Percentiles rank a stretch among this genome's conserved stretches.
phyloP scores from a whole-genome alignment of 2,329 filamentous ascomycete genomes.

The Exserohilum turcica region DNA sequence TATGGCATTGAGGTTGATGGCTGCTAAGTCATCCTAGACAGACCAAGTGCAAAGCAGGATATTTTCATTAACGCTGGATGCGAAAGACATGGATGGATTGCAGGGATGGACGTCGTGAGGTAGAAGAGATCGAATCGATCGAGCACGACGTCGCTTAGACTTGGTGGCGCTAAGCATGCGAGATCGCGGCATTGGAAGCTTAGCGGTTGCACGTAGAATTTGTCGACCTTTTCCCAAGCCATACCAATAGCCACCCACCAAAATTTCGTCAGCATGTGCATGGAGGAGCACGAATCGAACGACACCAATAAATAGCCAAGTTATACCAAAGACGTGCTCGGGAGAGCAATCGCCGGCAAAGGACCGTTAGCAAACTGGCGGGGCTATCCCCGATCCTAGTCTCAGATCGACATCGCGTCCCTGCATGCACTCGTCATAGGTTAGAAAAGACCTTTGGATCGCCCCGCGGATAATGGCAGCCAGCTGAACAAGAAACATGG shows the following conservation, averaged over 20 bases:
- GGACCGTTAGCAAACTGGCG: conserved; percentile 11
- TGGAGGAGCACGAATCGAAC: background rate
- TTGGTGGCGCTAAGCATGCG: conserved; percentile 10
- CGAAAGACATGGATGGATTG: background rate
- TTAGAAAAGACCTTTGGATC: conserved; percentile 1
- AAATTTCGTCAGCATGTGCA: background rate
- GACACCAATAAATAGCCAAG: background rate
- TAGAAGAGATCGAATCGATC: conserved; percentile 14
- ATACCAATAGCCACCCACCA: background rate
- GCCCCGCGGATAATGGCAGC: conserved; percentile 5
- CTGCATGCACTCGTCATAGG: conserved; percentile 28
- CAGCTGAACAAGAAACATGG: conserved; percentile 22
- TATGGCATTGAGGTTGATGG: background rate
- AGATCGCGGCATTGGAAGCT: conserved; percentile 11
- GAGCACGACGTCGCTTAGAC: conserved; percentile 6
- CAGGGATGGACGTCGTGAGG: conserved; percentile 1
- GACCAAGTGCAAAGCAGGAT: background rate
- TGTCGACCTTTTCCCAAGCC: background rate
- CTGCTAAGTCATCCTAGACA: background rate
- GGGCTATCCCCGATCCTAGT: conserved; percentile 14
- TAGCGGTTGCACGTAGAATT: conserved; percentile 3
- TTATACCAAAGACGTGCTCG: background rate
- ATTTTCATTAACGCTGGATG: background rate
- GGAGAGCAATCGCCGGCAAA: background rate
- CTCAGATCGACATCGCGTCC: conserved; percentile 17